Evolutionary conservation across 441 rosid genomes (phyloP), one percentile per base, ranked within the genome.

Genomic region (Theobroma grandiflorum): DNA sequence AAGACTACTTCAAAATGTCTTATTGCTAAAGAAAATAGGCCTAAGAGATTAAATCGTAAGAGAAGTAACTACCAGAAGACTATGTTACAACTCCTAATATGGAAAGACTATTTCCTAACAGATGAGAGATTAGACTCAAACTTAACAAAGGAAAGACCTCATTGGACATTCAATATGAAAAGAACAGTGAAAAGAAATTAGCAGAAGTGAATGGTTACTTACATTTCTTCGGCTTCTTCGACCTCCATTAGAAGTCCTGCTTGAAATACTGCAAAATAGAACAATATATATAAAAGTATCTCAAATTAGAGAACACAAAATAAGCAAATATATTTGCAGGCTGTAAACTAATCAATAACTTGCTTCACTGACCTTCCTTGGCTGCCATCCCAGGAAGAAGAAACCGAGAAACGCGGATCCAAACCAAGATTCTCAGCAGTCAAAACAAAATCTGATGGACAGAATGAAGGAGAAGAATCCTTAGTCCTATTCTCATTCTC

Each of bases 211-310:
- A 57, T 45, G 70, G 18, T 75, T 15, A 52, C 93, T 83, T 84
- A 97, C 98, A 76, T 93, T 95, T 87, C 95, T 88, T 71, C 92
- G 71, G 91, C 94, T 95, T 82, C 94, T 88, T 82, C 94, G 84
- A 58, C 91, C 91, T 64, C 95, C 98, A 86, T 81, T 88, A 67
- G 94, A 92, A 79, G 83, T 77, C 86, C 94, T 87, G 90, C 92
- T 89, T n/a, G 92, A 85, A 66, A 79, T 76, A 87, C 94, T 92
- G 85, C 35, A 74, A 82, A 26, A 67, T 16, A 47, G 8, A 33
- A 61, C 63, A 26, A 74, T 57, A 78, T 61, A 55, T 50, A n/a
- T 20, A 20, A 33, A 82, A 78, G 65, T 57, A 67, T 62, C 66
- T 58, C 78, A 66, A 80, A 16, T 35, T 42, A 58, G 52, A 72